Conservation (phyloP, 768 basidiomycete genomes). For the Naganishia antarctica region DNA sequence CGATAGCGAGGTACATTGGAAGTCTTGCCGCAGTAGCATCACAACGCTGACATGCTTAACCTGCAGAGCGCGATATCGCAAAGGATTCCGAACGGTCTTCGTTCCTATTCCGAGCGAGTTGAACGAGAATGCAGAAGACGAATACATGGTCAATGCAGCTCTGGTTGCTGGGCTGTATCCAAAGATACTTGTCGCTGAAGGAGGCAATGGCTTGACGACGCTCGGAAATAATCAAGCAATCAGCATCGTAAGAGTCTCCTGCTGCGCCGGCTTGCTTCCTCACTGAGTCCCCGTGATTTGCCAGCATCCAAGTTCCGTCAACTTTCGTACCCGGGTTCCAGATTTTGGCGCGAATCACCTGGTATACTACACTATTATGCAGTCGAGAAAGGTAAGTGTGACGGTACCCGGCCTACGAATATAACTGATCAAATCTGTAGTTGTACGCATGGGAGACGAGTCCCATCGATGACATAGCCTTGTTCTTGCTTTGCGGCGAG, state of each 20-base stretch:
- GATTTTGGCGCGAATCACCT: constrained; percentile 74
- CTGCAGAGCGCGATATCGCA: constrained; percentile 67
- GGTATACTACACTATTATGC: constrained; percentile 86
- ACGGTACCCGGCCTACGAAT: not conserved
- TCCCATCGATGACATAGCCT: constrained; percentile 74
- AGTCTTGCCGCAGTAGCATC: not conserved
- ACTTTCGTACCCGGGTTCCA: constrained; percentile 63
- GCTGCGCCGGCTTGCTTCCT: not conserved
- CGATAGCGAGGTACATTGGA: constrained; percentile 62
- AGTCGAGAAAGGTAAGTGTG: constrained; percentile 72
- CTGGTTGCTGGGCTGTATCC: constrained; percentile 84
- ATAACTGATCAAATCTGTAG: not conserved
- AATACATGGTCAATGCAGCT: constrained; percentile 68
- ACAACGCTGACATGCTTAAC: not conserved
- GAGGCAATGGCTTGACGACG: constrained; percentile 64
- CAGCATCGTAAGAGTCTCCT: constrained; percentile 54
- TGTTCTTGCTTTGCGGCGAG: constrained; percentile 83
- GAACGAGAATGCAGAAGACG: constrained; percentile 62
- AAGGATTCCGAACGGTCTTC: constrained; percentile 66
- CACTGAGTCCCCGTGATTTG: not conserved
- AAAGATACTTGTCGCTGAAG: constrained; percentile 73
- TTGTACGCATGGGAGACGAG: constrained; percentile 74
- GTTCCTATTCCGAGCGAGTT: constrained; percentile 66
- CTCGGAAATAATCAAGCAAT: constrained; percentile 71
- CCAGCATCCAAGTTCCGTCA: constrained; percentile 81